Evolutionary conservation across 225 moss, liverwort and hornwort species (phyloP).

Genomic region (Marchantia polymorpha): DNA sequence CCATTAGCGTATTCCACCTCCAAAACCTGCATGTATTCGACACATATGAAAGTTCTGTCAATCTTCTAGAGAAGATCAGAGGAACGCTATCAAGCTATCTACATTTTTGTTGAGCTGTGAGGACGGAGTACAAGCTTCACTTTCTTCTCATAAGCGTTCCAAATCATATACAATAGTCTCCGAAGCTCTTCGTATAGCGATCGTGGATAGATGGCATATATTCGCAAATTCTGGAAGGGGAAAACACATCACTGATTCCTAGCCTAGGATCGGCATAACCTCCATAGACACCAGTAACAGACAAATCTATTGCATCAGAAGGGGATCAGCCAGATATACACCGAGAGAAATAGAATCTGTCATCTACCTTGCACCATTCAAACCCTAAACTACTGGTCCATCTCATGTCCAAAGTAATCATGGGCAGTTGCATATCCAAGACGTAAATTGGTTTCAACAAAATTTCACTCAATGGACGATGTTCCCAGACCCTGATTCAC

Average conservation of each 20-base stretch:
- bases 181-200: neutral
- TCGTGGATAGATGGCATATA: neutral
- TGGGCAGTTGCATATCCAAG: neutral
- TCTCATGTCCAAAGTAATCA: too few species aligned
- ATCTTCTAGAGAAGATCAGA: too few species aligned
- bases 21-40: constrained; percentile 36
- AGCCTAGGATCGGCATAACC: too few species aligned
- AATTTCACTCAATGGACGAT: neutral
- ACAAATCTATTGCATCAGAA: neutral
- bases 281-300: neutral
- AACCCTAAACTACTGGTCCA: neutral
- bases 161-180: too few species aligned
- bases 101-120: too few species aligned
- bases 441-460: neutral
- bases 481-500: too few species aligned
- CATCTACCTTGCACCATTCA: neutral
- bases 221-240: too few species aligned
- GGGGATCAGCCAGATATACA: neutral
- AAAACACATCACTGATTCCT: too few species aligned
- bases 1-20: constrained; percentile 53
- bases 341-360: neutral
- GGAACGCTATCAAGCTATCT: too few species aligned
- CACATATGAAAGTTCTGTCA: too few species aligned
- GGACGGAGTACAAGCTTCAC: too few species aligned
- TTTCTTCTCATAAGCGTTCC: too few species aligned